phyloP scores from a whole-genome alignment of 2,329 filamentous ascomycete species.

The Diaporthe caulivora region DNA sequence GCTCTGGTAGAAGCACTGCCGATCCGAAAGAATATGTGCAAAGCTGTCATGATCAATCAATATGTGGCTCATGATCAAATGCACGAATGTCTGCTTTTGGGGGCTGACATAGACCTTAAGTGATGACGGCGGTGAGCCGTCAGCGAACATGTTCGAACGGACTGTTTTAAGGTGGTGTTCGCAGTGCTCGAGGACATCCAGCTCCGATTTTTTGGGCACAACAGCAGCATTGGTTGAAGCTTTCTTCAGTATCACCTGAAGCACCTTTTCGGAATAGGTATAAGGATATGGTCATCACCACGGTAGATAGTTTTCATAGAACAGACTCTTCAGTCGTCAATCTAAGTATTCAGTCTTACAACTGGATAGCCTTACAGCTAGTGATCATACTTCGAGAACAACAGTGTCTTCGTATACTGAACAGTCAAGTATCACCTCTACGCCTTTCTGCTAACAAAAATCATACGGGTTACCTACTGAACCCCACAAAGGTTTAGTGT shows the following conservation, averaged over 20 bases:
- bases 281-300: no score
- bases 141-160: not conserved
- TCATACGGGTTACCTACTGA: no score
- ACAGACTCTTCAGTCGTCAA: no score
- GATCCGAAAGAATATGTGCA: not conserved
- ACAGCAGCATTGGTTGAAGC: not conserved
- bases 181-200: not conserved
- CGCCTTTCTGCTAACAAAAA: no score
- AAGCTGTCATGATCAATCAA: constrained; percentile 8
- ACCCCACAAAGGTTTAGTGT: no score
- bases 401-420: no score
- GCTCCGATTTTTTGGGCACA: not conserved
- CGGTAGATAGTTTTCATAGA: no score
- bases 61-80: constrained; percentile 10
- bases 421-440: no score
- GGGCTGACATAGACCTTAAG: not conserved
- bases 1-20: not conserved
- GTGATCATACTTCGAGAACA: no score
- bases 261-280: not conserved
- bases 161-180: not conserved
- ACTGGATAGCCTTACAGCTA: no score
- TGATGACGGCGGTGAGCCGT: not conserved
- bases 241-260: not conserved
- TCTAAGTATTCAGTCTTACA: no score
- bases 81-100: not conserved